Evolutionary conservation across 1,284 basidiomycete genomes (phyloP).

Genomic region (Ceratobasidium sp.): DNA sequence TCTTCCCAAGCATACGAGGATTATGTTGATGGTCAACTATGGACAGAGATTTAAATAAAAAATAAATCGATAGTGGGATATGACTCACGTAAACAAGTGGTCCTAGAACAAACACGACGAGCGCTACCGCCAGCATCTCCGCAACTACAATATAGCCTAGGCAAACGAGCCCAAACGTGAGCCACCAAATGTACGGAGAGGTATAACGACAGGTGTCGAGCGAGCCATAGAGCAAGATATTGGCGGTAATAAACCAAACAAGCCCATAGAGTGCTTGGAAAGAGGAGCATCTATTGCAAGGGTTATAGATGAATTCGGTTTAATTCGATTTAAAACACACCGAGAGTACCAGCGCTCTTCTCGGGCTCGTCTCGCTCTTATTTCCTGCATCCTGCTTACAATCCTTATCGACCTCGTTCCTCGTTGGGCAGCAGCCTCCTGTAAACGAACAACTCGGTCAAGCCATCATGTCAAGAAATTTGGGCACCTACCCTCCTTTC

Average conservation of each 20-base stretch:
- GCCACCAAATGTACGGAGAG: slow-evolving; percentile 85
- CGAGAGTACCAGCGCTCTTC: slow-evolving; percentile 44
- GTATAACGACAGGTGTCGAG: slow-evolving; percentile 75
- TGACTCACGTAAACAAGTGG: slow-evolving; percentile 79
- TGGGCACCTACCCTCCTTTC: slow-evolving; percentile 7
- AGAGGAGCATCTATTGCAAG: slow-evolving; percentile 53
- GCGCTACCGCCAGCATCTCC: slow-evolving; percentile 77
- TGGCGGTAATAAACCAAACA: slow-evolving; percentile 82
- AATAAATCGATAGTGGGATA: slow-evolving; percentile 12
- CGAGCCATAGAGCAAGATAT: slow-evolving; percentile 81
- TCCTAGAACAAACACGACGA: slow-evolving; percentile 80
- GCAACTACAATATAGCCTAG: slow-evolving; percentile 80
- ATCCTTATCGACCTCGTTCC: slow-evolving; percentile 12
- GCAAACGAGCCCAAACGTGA: slow-evolving; percentile 81
- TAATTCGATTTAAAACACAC: slow-evolving; percentile 1
- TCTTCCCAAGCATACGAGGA: slow-evolving; percentile 79
- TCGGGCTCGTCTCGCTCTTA: not conserved
- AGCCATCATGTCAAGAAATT: not conserved
- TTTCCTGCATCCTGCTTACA: slow-evolving; percentile 15
- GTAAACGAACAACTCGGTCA: not conserved
- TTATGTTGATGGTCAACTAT: slow-evolving; percentile 66
- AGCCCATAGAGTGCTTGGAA: slow-evolving; percentile 76
- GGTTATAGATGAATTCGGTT: not conserved
- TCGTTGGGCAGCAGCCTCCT: slow-evolving; percentile 2
- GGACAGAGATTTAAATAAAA: not conserved